These are phyloP conservation scores for Tolypocladium ovalisporum DNA, from an alignment of 2,329 filamentous ascomycete species.

Conservation along the genomic window DNA sequence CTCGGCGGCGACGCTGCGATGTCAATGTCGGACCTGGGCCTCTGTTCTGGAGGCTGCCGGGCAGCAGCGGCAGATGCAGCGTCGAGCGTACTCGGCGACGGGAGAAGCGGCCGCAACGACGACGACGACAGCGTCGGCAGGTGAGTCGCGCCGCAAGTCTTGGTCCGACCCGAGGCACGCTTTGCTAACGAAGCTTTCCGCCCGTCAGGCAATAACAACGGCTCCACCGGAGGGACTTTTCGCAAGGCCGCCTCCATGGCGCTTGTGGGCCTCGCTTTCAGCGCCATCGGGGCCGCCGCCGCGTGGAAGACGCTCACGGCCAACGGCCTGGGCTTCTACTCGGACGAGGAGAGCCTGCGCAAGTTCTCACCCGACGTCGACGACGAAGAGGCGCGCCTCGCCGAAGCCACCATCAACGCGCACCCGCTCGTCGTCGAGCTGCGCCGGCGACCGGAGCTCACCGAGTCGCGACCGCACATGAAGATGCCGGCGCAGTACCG, in stretches of 20 bases:
- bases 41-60: not conserved
- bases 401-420: conserved; percentile 63
- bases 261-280: conserved; percentile 18
- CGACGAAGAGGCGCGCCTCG: conserved; percentile 42
- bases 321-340: conserved; percentile 27
- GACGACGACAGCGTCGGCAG: not conserved
- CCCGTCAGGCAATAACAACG: not conserved
- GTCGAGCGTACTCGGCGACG: not conserved
- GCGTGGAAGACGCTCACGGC: conserved; percentile 24
- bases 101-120: conserved; percentile 4
- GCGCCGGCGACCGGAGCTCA: conserved; percentile 53
- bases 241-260: conserved; percentile 13
- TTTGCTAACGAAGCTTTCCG: not conserved
- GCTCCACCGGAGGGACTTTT: conserved; percentile 2
- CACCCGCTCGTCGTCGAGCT: conserved; percentile 66
- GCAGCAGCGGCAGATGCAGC: not conserved
- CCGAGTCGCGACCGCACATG: conserved; percentile 74
- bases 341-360: conserved; percentile 60
- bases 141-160: not conserved
- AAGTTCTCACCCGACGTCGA: conserved; percentile 44
- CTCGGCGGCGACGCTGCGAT: not conserved
- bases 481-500: conserved; percentile 67
- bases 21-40: not conserved
- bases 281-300: conserved; percentile 18
- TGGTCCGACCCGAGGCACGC: not conserved